phyloP scores from a whole-genome alignment of 148 eudicot genomes.

The Rhododendron vialii region DNA sequence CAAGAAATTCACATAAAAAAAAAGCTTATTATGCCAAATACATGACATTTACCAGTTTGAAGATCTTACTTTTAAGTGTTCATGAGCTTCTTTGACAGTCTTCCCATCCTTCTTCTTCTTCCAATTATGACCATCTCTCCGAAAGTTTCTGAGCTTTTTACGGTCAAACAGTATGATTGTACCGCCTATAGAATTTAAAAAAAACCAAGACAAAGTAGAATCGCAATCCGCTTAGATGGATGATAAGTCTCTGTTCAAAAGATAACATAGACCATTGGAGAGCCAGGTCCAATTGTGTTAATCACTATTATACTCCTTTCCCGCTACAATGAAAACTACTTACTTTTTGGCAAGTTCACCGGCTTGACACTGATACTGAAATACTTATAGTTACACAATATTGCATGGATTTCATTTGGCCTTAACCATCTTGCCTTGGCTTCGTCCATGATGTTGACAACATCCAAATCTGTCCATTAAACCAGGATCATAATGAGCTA shows the following conservation, averaged over 20 bases:
- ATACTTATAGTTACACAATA: slow-evolving; percentile 57
- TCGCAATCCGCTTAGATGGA: neutral
- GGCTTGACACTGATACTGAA: slow-evolving; percentile 76
- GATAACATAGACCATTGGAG: neutral
- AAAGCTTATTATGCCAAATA: neutral
- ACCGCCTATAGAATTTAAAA: slow-evolving; percentile 52
- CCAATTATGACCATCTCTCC: slow-evolving; percentile 96
- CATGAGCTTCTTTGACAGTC: slow-evolving; percentile 98
- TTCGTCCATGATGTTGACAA: slow-evolving; percentile 58
- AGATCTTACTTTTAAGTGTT: slow-evolving; percentile 76
- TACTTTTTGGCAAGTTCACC: slow-evolving; percentile 77
- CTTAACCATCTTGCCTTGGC: slow-evolving; percentile 88
- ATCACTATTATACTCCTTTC: neutral
- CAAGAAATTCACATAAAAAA: neutral
- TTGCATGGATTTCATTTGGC: slow-evolving; percentile 94
- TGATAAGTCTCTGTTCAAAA: neutral
- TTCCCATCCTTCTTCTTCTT: slow-evolving; percentile 93
- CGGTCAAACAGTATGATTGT: slow-evolving; percentile 84
- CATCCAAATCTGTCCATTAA: slow-evolving; percentile 69
- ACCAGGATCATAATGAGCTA: slow-evolving; percentile 4
- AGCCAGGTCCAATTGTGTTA: neutral
- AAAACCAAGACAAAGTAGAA: slow-evolving; percentile 5
- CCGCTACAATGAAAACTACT: neutral
- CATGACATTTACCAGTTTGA: neutral
- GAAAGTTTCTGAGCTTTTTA: slow-evolving; percentile 82